Evolutionary conservation across 768 basidiomycete genomes (phyloP).

Genomic region (Harrya chromipes): DNA sequence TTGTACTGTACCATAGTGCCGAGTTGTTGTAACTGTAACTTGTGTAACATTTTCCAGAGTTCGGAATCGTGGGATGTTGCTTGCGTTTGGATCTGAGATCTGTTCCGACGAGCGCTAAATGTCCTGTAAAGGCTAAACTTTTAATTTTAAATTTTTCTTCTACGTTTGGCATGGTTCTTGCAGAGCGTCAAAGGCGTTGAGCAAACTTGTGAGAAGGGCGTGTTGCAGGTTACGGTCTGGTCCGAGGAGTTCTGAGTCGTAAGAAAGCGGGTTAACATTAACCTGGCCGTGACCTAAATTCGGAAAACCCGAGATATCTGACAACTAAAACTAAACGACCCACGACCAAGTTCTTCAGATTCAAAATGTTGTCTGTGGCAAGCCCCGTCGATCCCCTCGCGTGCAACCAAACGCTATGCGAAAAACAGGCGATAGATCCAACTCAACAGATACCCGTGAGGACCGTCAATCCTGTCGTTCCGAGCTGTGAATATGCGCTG

Average conservation of each 20-base stretch:
- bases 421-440: background rate
- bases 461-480: conserved; percentile 55
- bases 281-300: background rate
- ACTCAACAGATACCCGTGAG: conserved; percentile 2
- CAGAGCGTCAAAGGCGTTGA: background rate
- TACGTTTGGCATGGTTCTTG: background rate
- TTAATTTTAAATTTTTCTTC: conserved; percentile 3
- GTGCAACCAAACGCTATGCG: background rate
- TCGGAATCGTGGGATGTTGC: too few species aligned
- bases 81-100: conserved; percentile 19
- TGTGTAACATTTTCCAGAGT: background rate
- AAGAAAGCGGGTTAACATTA: background rate
- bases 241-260: background rate
- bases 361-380: conserved; percentile 18
- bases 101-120: conserved; percentile 1
- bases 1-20: background rate
- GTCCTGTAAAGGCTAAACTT: conserved; percentile 19
- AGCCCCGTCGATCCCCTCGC: background rate
- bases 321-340: background rate
- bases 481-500: conserved; percentile 55
- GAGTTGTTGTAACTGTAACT: background rate
- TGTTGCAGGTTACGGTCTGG: too few species aligned
- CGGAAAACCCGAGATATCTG: background rate
- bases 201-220: too few species aligned
- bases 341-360: too few species aligned